phyloP scores from a whole-genome alignment of 2,329 filamentous ascomycete species.

The Pseudogymnoascus sp. region DNA sequence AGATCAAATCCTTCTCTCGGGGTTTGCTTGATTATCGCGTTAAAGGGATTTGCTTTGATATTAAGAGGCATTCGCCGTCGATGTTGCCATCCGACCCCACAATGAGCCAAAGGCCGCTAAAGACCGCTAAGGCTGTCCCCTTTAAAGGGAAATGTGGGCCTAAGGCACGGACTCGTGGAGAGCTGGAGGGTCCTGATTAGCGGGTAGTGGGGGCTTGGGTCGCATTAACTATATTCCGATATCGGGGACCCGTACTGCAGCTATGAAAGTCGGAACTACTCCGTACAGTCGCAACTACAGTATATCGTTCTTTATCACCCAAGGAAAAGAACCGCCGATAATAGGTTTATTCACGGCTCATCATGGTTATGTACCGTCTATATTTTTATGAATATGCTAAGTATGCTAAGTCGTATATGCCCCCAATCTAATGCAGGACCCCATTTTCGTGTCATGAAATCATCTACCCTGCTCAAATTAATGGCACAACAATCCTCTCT shows the following conservation, averaged over 20 bases:
- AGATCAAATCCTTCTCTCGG: not conserved
- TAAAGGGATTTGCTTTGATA: not conserved
- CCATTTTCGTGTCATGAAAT: not conserved
- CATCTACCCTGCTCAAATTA: not conserved
- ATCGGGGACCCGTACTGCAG: not conserved
- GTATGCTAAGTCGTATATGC: not conserved
- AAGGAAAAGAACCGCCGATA: not conserved
- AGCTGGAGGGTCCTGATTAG: not conserved
- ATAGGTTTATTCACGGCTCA: not conserved
- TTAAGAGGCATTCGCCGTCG: not conserved
- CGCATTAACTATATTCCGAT: not conserved
- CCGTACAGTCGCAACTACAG: too few relatives aligned
- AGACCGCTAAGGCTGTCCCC: not conserved
- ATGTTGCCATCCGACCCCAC: conserved; percentile 2
- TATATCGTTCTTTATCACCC: not conserved
- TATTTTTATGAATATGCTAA: not conserved
- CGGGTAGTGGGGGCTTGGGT: not conserved
- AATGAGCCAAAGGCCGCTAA: not conserved
- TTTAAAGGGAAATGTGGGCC: not conserved
- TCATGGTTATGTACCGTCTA: not conserved
- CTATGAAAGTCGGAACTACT: too few relatives aligned
- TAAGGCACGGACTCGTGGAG: not conserved
- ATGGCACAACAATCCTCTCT: conserved; percentile 55
- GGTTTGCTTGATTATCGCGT: not conserved
- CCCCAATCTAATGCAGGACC: not conserved